Evolutionary conservation across 257 asterid species (phyloP), one percentile per base, ranked within the genome.

Genomic region (Eucommia ulmoides): DNA sequence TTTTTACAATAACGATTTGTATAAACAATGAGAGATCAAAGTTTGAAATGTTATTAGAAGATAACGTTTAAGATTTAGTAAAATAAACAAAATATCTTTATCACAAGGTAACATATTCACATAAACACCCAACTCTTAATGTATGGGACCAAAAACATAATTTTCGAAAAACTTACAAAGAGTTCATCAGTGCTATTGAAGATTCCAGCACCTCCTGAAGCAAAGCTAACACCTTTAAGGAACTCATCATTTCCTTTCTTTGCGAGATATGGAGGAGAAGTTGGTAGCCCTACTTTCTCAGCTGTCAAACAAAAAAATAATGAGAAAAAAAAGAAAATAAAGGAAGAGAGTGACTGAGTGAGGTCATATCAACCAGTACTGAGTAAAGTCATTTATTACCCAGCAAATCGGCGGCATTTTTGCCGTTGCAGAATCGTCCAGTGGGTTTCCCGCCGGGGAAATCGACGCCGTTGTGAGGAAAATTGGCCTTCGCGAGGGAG

Each of bases 201-300:
- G 45, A 38, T 38, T 15, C 45, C 45, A 14, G 45, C 45, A 38
- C 45, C 45, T 38, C 45, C 45, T 15, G 45, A 38, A 14, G 45
- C 45, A 18, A 38, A 38, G 16, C 45, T 38, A 38, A 38, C 45
- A 2, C 45, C 45, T 38, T 38, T 38, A 18, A 38, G n/a, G n/a
- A 38, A 38, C 38, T 26, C 38, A 14, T 18, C 45, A 14, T 14
- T 38, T 7, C n/a, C n/a, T 15, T 38, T 38, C 17, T 15, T 8
- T 3, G n/a, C 17, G n/a, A 8, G n/a, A 3, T 7, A 7, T 12
- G 45, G 45, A 3, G 45, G 45, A 3, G 45, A 38, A 38, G 45
- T 38, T 38, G 45, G n/a, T 15, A 38, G n/a, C n/a, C 45, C 45
- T 18, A 38, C 45, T 14, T 6, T 14, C 45, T 38, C 45, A 38